phyloP scores from a whole-genome alignment of 345 rosid genomes.

The Geranium rotundifolium region DNA sequence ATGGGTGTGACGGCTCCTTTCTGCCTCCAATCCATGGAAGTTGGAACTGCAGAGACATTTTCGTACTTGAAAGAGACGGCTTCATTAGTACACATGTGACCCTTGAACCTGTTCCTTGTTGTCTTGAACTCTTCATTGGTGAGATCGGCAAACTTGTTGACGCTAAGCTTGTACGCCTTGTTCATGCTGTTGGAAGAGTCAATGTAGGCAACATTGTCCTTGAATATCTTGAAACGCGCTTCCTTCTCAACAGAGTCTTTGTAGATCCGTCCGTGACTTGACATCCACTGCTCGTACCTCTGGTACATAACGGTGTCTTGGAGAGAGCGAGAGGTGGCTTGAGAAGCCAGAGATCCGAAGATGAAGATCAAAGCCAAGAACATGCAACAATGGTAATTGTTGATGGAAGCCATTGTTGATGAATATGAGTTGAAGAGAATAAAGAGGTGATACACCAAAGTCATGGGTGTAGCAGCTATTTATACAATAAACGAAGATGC shows the following conservation, averaged over 20 bases:
- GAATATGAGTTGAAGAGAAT: too few species aligned
- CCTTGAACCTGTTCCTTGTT: conserved; percentile 26
- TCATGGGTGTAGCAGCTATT: too few species aligned
- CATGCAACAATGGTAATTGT: conserved; percentile 3
- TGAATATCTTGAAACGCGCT: conserved; percentile 28
- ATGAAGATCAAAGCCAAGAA: conserved; percentile 12
- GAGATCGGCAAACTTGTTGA: conserved; percentile 40
- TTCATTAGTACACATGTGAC: conserved; percentile 17
- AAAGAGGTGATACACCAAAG: too few species aligned
- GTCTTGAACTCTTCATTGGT: conserved; percentile 32
- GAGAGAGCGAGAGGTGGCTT: conserved; percentile 12
- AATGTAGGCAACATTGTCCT: conserved; percentile 22
- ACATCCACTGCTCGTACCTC: conserved; percentile 28
- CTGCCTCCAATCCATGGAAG: too few species aligned
- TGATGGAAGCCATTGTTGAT: too few species aligned
- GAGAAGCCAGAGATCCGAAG: conserved; percentile 9
- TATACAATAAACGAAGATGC: too few species aligned
- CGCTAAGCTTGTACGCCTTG: conserved; percentile 29
- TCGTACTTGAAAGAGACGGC: conserved; percentile 24
- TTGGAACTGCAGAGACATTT: conserved; percentile 18
- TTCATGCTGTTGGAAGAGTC: conserved; percentile 25
- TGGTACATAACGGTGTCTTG: conserved; percentile 9
- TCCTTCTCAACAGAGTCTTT: conserved; percentile 18
- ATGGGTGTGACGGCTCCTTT: conserved; percentile 42
- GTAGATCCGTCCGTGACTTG: conserved; percentile 19